These are phyloP conservation scores for Suhomyces taliae DNA, from an alignment of 1,139 yeast species.

Conservation along the genomic window DNA sequence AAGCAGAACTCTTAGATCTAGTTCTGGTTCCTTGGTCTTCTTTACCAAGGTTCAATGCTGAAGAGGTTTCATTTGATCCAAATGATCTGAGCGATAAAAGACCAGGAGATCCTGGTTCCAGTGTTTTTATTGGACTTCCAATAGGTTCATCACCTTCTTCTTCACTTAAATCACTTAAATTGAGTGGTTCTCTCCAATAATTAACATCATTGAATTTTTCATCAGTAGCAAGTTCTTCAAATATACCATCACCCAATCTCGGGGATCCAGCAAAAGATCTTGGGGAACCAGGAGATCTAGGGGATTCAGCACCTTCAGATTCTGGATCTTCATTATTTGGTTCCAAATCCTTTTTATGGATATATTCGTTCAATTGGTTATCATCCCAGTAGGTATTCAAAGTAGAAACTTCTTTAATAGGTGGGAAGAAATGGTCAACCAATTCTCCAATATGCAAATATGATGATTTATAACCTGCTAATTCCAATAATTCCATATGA, in stretches of 20 bases:
- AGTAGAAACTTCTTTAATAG: constrained; percentile 51
- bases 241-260: constrained; percentile 21
- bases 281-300: constrained; percentile 19
- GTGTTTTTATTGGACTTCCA: constrained; percentile 1
- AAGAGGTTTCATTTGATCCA: constrained; percentile 6
- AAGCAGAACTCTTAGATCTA: constrained; percentile 8
- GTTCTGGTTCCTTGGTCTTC: constrained; percentile 3
- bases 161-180: constrained; percentile 59
- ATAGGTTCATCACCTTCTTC: constrained; percentile 28
- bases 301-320: constrained; percentile 5
- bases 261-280: constrained; percentile 22
- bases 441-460: constrained; percentile 89
- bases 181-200: constrained; percentile 81
- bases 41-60: constrained; percentile 1
- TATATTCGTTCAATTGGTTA: constrained; percentile 37
- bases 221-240: constrained; percentile 34
- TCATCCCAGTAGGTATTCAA: constrained; percentile 41
- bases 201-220: constrained; percentile 83
- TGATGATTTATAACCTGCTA: constrained; percentile 89
- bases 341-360: constrained; percentile 17
- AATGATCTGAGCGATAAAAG: constrained; percentile 18
- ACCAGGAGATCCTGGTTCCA: constrained; percentile 16
- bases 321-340: constrained; percentile 11
- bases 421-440: constrained; percentile 98
- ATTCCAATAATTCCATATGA: constrained; percentile 91